A percentile compares a stretch with the other conserved stretches of the same genome.
Evolutionary conservation across 306 rosid genomes (phyloP).

Genomic region (Prunus armeniaca): DNA sequence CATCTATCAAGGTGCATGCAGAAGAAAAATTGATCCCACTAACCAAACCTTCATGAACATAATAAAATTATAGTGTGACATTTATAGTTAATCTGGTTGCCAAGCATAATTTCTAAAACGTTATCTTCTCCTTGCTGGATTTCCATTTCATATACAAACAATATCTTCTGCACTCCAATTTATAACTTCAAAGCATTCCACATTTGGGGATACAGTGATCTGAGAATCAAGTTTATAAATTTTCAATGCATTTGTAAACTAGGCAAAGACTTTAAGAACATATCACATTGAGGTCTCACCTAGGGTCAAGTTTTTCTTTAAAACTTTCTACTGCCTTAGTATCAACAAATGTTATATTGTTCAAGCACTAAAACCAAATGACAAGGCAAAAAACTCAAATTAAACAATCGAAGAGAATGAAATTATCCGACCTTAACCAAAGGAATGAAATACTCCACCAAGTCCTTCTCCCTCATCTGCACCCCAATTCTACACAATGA

Average conservation of each 20-base stretch:
- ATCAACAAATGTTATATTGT: not conserved
- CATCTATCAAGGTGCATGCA: not conserved
- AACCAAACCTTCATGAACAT: not conserved
- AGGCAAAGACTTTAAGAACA: not conserved
- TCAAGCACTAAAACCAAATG: not conserved
- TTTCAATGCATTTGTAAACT: not conserved
- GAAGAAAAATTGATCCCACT: not conserved
- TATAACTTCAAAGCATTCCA: not conserved
- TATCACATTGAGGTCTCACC: not conserved
- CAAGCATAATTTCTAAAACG: not conserved
- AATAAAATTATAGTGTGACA: not conserved
- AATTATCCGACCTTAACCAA: constrained; percentile 71
- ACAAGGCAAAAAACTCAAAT: not conserved
- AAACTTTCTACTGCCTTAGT: not conserved
- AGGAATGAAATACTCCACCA: constrained; percentile 80
- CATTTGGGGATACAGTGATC: not conserved
- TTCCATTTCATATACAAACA: not conserved
- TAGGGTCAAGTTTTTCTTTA: not conserved
- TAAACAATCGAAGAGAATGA: not conserved
- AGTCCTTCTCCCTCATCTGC: constrained; percentile 88
- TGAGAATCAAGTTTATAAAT: not conserved
- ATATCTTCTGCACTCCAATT: not conserved
- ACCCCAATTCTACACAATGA: constrained; percentile 89
- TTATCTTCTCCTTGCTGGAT: not conserved
- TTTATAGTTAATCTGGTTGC: not conserved